Conservation (phyloP, 257 asterid genomes). For the Solanum sitiens region DNA sequence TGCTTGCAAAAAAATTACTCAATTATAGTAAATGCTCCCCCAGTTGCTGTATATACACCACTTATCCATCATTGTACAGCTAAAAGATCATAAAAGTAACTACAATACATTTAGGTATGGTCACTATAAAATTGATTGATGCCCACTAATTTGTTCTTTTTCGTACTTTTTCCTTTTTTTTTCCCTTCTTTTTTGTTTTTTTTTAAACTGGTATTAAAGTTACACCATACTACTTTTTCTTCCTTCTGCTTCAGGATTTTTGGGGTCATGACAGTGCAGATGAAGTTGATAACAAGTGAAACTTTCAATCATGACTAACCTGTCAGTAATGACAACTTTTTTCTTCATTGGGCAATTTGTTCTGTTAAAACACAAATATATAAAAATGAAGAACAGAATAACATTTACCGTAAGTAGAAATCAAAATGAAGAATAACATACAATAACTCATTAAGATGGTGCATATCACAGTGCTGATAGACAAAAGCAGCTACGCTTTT, state of each 20-base stretch:
- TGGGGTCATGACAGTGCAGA: not conserved
- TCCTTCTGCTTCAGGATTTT: not conserved
- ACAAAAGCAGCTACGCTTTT: slow-evolving; percentile 50
- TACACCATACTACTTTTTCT: not conserved
- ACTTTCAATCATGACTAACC: slow-evolving; percentile 37
- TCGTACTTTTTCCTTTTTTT: not conserved
- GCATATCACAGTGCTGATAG: slow-evolving; percentile 85
- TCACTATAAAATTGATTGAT: not conserved
- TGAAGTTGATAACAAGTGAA: slow-evolving; percentile 1
- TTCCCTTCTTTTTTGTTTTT: no score
- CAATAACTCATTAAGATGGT: slow-evolving; percentile 76
- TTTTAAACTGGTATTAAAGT: not conserved
- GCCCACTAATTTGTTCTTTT: not conserved
- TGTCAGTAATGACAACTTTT: slow-evolving; percentile 85
- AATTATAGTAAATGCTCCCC: not conserved
- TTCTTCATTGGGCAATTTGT: slow-evolving; percentile 80
- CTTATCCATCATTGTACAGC: not conserved
- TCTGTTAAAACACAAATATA: slow-evolving; percentile 38
- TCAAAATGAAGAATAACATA: slow-evolving; percentile 23
- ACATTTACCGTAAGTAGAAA: not conserved
- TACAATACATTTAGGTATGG: not conserved
- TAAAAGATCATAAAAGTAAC: not conserved
- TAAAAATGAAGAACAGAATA: slow-evolving; percentile 3
- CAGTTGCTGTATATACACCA: not conserved
- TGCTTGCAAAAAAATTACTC: not conserved